phyloP scores from a whole-genome alignment of 768 basidiomycete species.

The Podaxis pistillaris region DNA sequence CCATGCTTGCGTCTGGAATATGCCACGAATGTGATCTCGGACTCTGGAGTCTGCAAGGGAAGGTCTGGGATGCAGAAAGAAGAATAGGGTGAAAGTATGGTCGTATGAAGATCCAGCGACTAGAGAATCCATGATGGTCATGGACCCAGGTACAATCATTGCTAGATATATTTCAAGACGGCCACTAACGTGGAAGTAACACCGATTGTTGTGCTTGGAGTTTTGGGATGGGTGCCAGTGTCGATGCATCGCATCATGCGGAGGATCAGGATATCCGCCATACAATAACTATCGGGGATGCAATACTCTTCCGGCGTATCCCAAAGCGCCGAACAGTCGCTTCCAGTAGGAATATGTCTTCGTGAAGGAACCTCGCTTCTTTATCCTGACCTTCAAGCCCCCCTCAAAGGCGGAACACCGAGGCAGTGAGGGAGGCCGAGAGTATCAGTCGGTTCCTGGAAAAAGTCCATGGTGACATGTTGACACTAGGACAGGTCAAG shows the following conservation, averaged over 20 bases:
- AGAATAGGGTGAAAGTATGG: not conserved
- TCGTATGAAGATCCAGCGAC: not conserved
- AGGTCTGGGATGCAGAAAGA: not conserved
- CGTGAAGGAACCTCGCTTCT: not conserved
- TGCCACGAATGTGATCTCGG: not conserved
- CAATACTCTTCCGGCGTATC: not conserved
- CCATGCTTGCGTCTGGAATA: not conserved
- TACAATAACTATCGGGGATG: not conserved
- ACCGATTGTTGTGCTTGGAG: not conserved
- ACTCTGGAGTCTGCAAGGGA: not conserved
- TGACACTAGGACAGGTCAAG: not conserved
- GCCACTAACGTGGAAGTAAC: not conserved
- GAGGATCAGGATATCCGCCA: not conserved
- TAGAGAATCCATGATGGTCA: not conserved
- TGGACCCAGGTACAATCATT: not conserved
- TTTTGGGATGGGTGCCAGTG: not conserved
- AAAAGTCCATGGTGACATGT: not conserved
- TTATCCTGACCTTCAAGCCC: not conserved
- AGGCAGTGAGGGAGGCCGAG: not conserved
- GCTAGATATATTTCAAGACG: not conserved
- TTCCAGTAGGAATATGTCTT: not conserved
- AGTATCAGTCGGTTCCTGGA: not conserved
- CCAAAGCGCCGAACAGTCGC: not conserved
- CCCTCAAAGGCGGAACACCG: not conserved
- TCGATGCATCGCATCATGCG: not conserved